These are phyloP conservation scores for Ogataea pignaliae DNA, from an alignment of 805 yeast species.

Conservation along the genomic window DNA sequence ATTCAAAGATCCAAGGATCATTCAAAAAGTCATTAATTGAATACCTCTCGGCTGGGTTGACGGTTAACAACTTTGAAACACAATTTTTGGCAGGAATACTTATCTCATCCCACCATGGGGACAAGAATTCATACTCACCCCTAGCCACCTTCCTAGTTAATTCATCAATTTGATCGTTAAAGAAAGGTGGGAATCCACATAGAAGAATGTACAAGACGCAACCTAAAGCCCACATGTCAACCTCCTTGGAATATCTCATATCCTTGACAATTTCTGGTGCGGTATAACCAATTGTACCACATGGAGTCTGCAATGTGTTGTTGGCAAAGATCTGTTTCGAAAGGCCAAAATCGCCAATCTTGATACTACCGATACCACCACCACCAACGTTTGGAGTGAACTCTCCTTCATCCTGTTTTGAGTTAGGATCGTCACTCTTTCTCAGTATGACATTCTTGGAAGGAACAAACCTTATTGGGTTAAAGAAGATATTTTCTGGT, in stretches of 20 bases:
- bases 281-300: slow-evolving; percentile 98
- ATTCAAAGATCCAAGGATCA: slow-evolving; percentile 69
- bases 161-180: slow-evolving; percentile 72
- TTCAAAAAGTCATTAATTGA: slow-evolving; percentile 65
- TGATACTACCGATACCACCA: slow-evolving; percentile 85
- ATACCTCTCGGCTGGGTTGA: slow-evolving; percentile 63
- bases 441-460: slow-evolving; percentile 36
- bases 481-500: slow-evolving; percentile 71
- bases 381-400: slow-evolving; percentile 81
- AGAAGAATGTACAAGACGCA: slow-evolving; percentile 89
- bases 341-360: slow-evolving; percentile 92
- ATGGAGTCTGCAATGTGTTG: slow-evolving; percentile 85
- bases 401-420: slow-evolving; percentile 83
- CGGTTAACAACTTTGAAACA: slow-evolving; percentile 63
- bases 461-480: slow-evolving; percentile 53
- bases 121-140: slow-evolving; percentile 70
- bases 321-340: slow-evolving; percentile 86
- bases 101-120: slow-evolving; percentile 91
- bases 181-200: slow-evolving; percentile 98
- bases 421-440: slow-evolving; percentile 61
- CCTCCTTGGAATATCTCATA: slow-evolving; percentile 87
- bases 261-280: slow-evolving; percentile 98
- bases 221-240: slow-evolving; percentile 98
- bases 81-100: slow-evolving; percentile 63
- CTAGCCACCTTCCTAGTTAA: slow-evolving; percentile 75